phyloP scores from a whole-genome alignment of 2,329 filamentous ascomycete genomes.

The Colletotrichum cereale region DNA sequence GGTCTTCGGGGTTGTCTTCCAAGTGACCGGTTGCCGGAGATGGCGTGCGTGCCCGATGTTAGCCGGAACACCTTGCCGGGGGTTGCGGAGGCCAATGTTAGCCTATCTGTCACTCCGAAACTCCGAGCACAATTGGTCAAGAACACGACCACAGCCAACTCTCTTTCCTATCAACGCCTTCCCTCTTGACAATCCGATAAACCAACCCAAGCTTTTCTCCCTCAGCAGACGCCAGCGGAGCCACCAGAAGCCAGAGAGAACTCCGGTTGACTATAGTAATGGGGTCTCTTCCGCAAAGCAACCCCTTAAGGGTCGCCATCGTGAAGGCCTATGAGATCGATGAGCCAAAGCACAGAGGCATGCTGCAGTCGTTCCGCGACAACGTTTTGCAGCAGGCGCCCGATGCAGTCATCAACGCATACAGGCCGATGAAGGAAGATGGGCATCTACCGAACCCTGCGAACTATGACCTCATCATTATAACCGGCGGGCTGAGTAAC shows the following conservation, averaged over 20 bases:
- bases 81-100: constrained; percentile 17
- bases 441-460: constrained; percentile 18
- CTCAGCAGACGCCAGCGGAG: not conserved
- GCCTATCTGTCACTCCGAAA: constrained; percentile 14
- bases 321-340: constrained; percentile 36
- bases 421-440: constrained; percentile 25
- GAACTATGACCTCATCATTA: constrained; percentile 32
- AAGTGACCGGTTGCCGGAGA: constrained; percentile 32
- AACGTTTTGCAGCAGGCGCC: constrained; percentile 22
- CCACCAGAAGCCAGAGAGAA: too few relatives aligned
- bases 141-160: not conserved
- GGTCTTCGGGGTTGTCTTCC: constrained; percentile 8
- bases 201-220: not conserved
- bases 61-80: constrained; percentile 22
- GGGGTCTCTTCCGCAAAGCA: constrained; percentile 25
- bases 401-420: constrained; percentile 25
- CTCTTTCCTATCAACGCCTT: not conserved
- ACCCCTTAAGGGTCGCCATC: constrained; percentile 31
- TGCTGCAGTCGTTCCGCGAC: constrained; percentile 31
- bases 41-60: constrained; percentile 25
- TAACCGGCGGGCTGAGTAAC: constrained; percentile 34
- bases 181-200: not conserved
- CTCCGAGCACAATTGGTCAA: not conserved
- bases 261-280: not conserved
- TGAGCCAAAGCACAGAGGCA: constrained; percentile 34